A percentile compares a stretch with the other conserved stretches of the same genome.
These are phyloP conservation scores for Mucor sp. DNA, from an alignment of 371 early-diverging fungal genomes.

Conservation along the genomic window DNA sequence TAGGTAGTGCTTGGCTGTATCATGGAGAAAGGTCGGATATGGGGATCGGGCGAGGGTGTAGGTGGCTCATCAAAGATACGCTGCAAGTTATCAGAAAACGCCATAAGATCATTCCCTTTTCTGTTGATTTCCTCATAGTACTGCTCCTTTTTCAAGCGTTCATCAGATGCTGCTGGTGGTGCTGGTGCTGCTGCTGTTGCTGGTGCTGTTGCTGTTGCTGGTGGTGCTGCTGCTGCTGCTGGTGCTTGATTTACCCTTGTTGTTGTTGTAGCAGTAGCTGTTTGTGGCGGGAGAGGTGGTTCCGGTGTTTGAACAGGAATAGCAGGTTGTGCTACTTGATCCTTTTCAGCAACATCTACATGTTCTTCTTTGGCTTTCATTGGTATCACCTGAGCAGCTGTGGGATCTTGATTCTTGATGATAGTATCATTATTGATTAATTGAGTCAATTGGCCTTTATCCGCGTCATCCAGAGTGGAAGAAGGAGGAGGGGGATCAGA, in stretches of 20 bases:
- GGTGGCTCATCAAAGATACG: constrained; percentile 4
- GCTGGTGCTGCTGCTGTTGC: not conserved
- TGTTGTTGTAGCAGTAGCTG: not conserved
- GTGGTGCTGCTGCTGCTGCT: not conserved
- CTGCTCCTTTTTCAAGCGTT: not conserved
- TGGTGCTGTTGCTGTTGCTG: not conserved
- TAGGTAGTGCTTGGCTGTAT: not conserved
- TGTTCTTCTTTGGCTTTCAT: not conserved
- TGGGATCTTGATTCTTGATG: not conserved
- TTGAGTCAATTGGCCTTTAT: not conserved
- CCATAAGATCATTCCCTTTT: not conserved
- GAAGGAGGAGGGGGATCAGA: not conserved
- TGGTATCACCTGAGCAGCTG: not conserved
- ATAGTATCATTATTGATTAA: not conserved
- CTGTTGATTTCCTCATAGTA: not conserved
- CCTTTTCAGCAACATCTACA: not conserved
- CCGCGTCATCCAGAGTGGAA: not conserved
- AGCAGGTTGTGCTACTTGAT: constrained; percentile 3
- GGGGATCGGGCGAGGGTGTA: not conserved
- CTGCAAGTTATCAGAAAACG: constrained; percentile 5
- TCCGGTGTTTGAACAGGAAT: constrained; percentile 1
- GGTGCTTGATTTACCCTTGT: not conserved
- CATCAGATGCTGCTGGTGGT: not conserved
- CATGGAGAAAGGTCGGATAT: not conserved
- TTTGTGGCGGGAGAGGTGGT: not conserved